Evolutionary conservation across 306 rosid species (phyloP).

Genomic region (Trichosanthes cucumerina): DNA sequence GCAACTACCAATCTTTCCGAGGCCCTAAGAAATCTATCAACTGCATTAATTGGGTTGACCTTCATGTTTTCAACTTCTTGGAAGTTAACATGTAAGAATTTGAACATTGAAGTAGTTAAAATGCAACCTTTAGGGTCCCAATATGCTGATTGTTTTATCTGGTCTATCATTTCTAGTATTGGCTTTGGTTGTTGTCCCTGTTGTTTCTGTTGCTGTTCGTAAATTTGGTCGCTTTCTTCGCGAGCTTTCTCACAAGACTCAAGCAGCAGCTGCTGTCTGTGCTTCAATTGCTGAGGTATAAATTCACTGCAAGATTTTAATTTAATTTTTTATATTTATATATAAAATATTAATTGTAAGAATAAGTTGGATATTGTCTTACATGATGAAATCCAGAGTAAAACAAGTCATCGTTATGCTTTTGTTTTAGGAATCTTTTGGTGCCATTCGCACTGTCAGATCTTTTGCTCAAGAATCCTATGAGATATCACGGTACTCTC

Average conservation of each 20-base stretch:
- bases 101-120: constrained; percentile 6
- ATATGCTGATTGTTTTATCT: constrained; percentile 1
- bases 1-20: constrained; percentile 88
- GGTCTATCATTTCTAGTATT: constrained; percentile 30
- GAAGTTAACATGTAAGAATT: constrained; percentile 60
- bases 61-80: constrained; percentile 76
- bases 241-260: constrained; percentile 74
- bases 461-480: constrained; percentile 69
- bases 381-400: neutral
- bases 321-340: neutral
- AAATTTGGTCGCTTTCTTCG: constrained; percentile 72
- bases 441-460: constrained; percentile 74
- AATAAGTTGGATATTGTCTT: neutral
- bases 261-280: constrained; percentile 77
- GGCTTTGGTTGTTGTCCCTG: constrained; percentile 69
- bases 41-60: constrained; percentile 55
- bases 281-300: constrained; percentile 75
- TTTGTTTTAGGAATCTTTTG: constrained; percentile 62
- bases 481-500: constrained; percentile 55
- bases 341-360: neutral
- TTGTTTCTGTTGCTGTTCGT: constrained; percentile 60
- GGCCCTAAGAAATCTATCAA: constrained; percentile 57
- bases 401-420: neutral
- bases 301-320: neutral
- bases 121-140: neutral